Base-by-base conservation (phyloP, 1,284 basidiomycete species). In the Chiua sp. region DNA sequence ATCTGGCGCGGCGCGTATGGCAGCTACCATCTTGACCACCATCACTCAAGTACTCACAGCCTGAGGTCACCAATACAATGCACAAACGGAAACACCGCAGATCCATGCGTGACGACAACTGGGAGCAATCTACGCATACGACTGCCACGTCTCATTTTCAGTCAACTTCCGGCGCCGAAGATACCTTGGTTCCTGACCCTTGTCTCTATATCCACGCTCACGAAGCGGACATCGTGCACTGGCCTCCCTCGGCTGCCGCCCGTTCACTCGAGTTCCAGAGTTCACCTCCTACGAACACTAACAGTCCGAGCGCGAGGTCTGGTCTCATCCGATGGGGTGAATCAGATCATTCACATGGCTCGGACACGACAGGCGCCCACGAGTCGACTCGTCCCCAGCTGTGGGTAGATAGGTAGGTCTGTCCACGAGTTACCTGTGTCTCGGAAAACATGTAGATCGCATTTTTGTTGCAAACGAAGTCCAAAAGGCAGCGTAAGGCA, bases 171-270 rank as follows among this genome's bases (percentile, higher is more conserved):
- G 47, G 39, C 28, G 16, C 35, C 2, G 68, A 59, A 22, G 68
- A 63, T 50, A 23, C 23, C 12, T n/a, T 58, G 7, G n/a, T 47
- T 16, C 53, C 42, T 3, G 73, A 79, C 53, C 68, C 75, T 44
- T 68, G 63, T 35, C 75, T 90, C 15, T 85, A 79, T 66, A 79
- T 90, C 50, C 84, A 87, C 65, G 89, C 87, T 0, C 79, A 90
- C 64, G 90, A 92, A 74, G 87, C 87, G 7, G 86, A 89, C 59
- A 67, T 92, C 39, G 69, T 84, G 2, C 80, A 78, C 35, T 85
- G 86, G 7, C 78, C 82, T 1, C 72, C 74, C 26, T 82, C 81
- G 5, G 63, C 64, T 8, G 67, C 74, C 13, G 72, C 81, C 1
- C 70, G 72, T 20, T 79, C 84, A 23, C 77, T 88, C 26, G 86